Conservation (phyloP, 2,329 filamentous ascomycete genomes). For the Tolypocladium inflatum region DNA sequence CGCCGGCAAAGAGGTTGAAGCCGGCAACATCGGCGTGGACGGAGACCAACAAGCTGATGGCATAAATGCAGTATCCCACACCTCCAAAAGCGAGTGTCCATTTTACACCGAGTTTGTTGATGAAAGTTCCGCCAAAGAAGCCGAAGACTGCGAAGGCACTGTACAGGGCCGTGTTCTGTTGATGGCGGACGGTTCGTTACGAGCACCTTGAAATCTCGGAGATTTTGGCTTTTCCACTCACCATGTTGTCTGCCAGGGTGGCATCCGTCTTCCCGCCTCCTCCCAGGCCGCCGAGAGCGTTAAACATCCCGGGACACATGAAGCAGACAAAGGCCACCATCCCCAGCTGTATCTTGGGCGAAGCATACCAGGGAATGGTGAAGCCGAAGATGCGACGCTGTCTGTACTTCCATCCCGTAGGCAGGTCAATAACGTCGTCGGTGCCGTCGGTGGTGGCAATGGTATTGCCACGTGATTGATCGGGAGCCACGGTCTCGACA, state of each 20-base stretch:
- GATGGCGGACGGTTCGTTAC: conserved; percentile 34
- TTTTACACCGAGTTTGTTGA: conserved; percentile 65
- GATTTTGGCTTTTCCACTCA: neutral
- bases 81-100: conserved; percentile 62
- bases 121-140: conserved; percentile 66
- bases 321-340: conserved; percentile 51
- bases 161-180: conserved; percentile 63
- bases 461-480: neutral
- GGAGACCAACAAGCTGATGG: conserved; percentile 60
- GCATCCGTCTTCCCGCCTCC: conserved; percentile 45
- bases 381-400: conserved; percentile 42
- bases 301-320: conserved; percentile 65
- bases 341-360: conserved; percentile 60
- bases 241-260: conserved; percentile 12
- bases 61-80: conserved; percentile 68
- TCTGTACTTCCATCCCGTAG: conserved; percentile 59
- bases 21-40: conserved; percentile 57
- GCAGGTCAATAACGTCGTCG: conserved; percentile 18
- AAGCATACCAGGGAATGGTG: conserved; percentile 58
- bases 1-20: conserved; percentile 69
- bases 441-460: neutral
- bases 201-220: too few relatives aligned
- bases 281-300: conserved; percentile 57
- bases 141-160: conserved; percentile 60
- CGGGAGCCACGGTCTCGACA: too few relatives aligned